Evolutionary conservation across 2,329 filamentous ascomycete genomes (phyloP), one percentile per base, ranked within the genome.

Genomic region (Monosporascus cannonballus): DNA sequence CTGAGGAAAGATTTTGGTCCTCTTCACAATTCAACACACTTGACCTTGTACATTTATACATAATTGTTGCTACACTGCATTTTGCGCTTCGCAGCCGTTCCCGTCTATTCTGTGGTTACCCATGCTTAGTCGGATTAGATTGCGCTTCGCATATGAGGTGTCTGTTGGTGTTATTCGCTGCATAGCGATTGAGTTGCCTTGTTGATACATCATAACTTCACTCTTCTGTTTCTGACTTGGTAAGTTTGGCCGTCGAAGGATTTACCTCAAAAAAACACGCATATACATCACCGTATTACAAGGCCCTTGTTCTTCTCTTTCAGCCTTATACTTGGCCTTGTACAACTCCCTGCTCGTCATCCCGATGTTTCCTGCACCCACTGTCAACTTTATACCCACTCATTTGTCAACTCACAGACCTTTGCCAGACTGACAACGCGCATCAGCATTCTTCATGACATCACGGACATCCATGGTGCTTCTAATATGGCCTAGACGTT

Each of bases 391-490:
- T 14, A 42, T 42, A 20, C 38, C 38, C 22, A 17, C 41, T 38
- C 39, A 25, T 36, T 11, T 14, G 7, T 7, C n/a, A 9, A 36
- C 38, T 45, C 38, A 1, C 18, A 25, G 14, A 22, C 24, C 17
- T 17, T 7, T 50, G 50, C 54, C 52, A n/a, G 20, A 24, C 51
- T 53, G 49, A 57, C 42, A 9, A 54, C 44, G 45, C 45, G 47
- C 44, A 52, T 44, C 51, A 52, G 44, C 45, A 55, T 25, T 52
- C 56, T 55, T 66, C 51, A 68, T 61, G 65, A 66, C 60, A 38
- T 67, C 51, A 65, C 65, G 61, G 65, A 45, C 56, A 62, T 55
- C 57, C 54, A 73, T 71, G 69, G 64, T 65, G 60, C 55, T 61
- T 61, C 60, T 52, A 61, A 70, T 61, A 73, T 69, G 71, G 66